phyloP scores from a whole-genome alignment of 2,329 filamentous ascomycete species.

The Camillea tinctor region DNA sequence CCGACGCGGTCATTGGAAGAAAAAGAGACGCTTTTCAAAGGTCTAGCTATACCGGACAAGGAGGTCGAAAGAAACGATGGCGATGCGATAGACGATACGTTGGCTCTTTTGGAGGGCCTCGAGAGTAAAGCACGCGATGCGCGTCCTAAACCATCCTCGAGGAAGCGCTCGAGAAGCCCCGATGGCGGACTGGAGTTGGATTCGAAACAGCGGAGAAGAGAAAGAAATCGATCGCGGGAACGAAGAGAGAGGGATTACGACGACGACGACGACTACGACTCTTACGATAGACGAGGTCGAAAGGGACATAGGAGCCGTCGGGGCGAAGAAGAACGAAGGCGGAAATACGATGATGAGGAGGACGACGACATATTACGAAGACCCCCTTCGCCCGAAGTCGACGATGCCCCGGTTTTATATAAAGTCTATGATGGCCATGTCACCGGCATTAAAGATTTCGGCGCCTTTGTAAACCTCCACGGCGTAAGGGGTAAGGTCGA shows the following conservation, averaged over 20 bases:
- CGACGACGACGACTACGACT: constrained; percentile 32
- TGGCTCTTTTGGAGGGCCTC: constrained; percentile 85
- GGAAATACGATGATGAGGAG: constrained; percentile 37
- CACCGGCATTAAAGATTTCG: constrained; percentile 92
- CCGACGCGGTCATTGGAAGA: constrained; percentile 54
- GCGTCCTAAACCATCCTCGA: constrained; percentile 41
- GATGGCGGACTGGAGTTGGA: constrained; percentile 42
- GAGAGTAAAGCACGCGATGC: constrained; percentile 60
- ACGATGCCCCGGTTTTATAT: constrained; percentile 75
- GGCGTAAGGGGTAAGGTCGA: constrained; percentile 87
- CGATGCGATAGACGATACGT: constrained; percentile 85
- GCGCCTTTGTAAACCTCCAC: constrained; percentile 89
- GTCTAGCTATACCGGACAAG: constrained; percentile 82
- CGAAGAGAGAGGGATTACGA: constrained; percentile 36
- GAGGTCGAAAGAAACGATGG: constrained; percentile 44
- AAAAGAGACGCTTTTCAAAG: constrained; percentile 87
- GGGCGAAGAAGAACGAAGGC: constrained; percentile 48
- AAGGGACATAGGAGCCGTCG: constrained; percentile 47
- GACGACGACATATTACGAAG: constrained; percentile 61
- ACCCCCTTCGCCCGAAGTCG: constrained; percentile 70
- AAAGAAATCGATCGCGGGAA: constrained; percentile 28
- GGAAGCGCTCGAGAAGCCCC: constrained; percentile 61
- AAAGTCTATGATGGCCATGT: constrained; percentile 91
- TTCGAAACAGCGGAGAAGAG: constrained; percentile 36
- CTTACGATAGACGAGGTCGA: constrained; percentile 35